These are phyloP conservation scores for Gomphus bonarii DNA, from an alignment of 1,284 basidiomycete species.

Conservation along the genomic window DNA sequence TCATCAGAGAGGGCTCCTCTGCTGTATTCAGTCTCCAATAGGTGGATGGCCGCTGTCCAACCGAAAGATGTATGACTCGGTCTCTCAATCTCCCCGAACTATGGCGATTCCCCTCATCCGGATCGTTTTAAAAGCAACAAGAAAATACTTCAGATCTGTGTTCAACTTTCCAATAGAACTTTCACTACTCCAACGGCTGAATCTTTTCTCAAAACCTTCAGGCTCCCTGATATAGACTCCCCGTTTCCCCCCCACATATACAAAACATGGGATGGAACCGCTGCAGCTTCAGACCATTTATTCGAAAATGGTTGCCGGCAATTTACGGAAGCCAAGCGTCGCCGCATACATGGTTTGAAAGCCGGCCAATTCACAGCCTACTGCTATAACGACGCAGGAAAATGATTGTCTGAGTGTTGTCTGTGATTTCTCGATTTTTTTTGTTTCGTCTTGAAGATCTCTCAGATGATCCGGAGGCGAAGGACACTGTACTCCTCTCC, in stretches of 20 bases:
- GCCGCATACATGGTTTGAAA: slow-evolving; percentile 46
- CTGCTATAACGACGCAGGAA: slow-evolving; percentile 47
- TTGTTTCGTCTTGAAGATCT: slow-evolving; percentile 50
- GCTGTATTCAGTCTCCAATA: no score
- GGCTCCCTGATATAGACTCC: slow-evolving; percentile 56
- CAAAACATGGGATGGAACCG: slow-evolving; percentile 44
- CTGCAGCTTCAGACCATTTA: slow-evolving; percentile 49
- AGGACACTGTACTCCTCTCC: slow-evolving; percentile 34
- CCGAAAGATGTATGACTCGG: no score
- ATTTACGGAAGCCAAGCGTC: slow-evolving; percentile 39
- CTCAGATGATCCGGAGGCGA: slow-evolving; percentile 45
- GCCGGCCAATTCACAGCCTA: slow-evolving; percentile 57
- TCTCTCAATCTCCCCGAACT: no score
- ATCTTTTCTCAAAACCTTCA: slow-evolving; percentile 23
- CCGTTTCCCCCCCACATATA: slow-evolving; percentile 42
- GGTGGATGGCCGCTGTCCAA: no score
- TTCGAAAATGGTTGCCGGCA: slow-evolving; percentile 33
- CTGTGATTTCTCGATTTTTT: slow-evolving; percentile 44
- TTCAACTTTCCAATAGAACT: no score
- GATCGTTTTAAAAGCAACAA: no score
- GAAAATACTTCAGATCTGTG: no score
- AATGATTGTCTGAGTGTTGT: slow-evolving; percentile 49
- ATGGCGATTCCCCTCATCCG: no score
- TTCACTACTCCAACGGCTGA: no score
- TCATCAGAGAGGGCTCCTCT: no score